A percentile compares a stretch with the other conserved stretches of the same genome.
Evolutionary conservation across 1,139 yeast genomes (phyloP).

Genomic region (Suhomyces maxii): DNA sequence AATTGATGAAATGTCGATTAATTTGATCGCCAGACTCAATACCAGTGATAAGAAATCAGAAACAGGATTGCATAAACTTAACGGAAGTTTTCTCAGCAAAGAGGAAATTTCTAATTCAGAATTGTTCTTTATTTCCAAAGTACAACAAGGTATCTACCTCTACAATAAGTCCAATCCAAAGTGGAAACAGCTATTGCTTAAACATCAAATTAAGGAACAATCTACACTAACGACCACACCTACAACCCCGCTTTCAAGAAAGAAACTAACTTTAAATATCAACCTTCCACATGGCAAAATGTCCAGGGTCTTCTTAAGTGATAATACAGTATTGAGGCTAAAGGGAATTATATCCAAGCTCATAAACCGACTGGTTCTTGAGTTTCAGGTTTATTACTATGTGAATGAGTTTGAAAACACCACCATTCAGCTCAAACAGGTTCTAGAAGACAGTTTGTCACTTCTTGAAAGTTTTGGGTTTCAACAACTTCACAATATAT

Average conservation of each 20-base stretch:
- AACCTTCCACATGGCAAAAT: background rate
- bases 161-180: slow-evolving; percentile 23
- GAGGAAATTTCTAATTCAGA: slow-evolving; percentile 65
- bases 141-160: slow-evolving; percentile 30
- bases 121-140: slow-evolving; percentile 59
- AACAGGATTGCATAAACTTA: slow-evolving; percentile 38
- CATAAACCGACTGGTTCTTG: slow-evolving; percentile 13
- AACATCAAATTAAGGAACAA: slow-evolving; percentile 21
- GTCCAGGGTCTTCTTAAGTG: slow-evolving; percentile 22
- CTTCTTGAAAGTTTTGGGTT: slow-evolving; percentile 37
- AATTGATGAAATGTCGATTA: slow-evolving; percentile 37
- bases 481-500: slow-evolving; percentile 25
- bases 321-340: slow-evolving; percentile 29
- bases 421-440: slow-evolving; percentile 12
- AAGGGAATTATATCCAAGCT: slow-evolving; percentile 25
- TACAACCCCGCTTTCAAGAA: background rate
- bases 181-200: slow-evolving; percentile 29
- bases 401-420: slow-evolving; percentile 16
- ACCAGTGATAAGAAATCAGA: slow-evolving; percentile 16
- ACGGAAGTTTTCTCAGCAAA: slow-evolving; percentile 53
- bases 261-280: slow-evolving; percentile 10
- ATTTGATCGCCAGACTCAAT: slow-evolving; percentile 51
- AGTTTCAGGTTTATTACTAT: slow-evolving; percentile 24
- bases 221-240: background rate
- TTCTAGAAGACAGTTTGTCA: slow-evolving; percentile 35